These are phyloP conservation scores for Selaginella tamariscina DNA, from an alignment of 75 land plant species.

Conservation along the genomic window DNA sequence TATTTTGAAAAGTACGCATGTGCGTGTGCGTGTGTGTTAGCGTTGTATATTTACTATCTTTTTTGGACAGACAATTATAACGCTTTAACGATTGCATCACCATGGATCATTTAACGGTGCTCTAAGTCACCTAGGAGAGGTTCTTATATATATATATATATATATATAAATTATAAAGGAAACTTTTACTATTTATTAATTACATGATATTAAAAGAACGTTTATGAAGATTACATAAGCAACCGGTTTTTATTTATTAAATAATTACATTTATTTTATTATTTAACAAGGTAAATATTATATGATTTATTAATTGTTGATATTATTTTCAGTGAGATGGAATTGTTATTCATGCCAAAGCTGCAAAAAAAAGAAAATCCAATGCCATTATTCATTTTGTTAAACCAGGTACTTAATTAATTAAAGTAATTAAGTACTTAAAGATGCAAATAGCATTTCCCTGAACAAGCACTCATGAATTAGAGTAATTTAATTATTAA, in stretches of 20 bases:
- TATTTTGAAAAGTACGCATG: background rate
- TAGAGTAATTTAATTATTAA: too few species aligned
- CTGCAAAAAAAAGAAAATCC: background rate
- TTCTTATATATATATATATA: constrained; percentile 4
- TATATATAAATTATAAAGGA: background rate
- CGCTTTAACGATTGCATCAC: background rate
- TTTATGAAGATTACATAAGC: background rate
- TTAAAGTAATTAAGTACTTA: too few species aligned
- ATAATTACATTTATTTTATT: too few species aligned
- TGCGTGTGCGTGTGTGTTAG: background rate
- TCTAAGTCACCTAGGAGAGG: constrained; percentile 81
- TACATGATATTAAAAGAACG: background rate
- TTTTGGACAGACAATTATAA: background rate
- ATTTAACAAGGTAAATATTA: background rate
- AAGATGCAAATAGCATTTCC: too few species aligned
- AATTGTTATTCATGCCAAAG: background rate
- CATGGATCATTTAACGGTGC: constrained; percentile 73
- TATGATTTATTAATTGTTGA: background rate
- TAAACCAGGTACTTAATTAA: background rate
- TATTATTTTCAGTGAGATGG: background rate
- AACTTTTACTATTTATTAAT: background rate
- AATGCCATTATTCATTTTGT: background rate
- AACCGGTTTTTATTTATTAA: too few species aligned
- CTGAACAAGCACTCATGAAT: too few species aligned
- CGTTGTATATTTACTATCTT: background rate